Conservation (phyloP, 2,329 filamentous ascomycete genomes). For the Paraconiothyrium brasiliense region DNA sequence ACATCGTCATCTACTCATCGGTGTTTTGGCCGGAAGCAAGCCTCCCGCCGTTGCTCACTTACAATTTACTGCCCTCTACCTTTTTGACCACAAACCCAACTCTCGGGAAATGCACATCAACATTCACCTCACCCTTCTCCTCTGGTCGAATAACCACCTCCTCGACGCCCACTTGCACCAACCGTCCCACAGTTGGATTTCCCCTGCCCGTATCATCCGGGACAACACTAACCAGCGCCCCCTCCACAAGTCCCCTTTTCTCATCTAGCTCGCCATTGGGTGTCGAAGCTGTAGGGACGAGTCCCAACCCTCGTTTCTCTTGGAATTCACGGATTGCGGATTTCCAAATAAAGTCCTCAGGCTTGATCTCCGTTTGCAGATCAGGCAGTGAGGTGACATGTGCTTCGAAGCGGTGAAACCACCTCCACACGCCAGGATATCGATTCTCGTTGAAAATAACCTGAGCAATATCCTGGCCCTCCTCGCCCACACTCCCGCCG, state of each 20-base stretch:
- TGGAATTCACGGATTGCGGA: constrained; percentile 13
- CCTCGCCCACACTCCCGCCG: constrained; percentile 44
- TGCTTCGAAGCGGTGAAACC: constrained; percentile 48
- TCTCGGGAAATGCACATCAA: constrained; percentile 52
- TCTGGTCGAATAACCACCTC: constrained; percentile 52
- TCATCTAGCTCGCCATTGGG: constrained; percentile 38
- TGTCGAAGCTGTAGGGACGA: constrained; percentile 43
- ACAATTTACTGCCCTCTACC: constrained; percentile 22
- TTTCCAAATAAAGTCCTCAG: constrained; percentile 21
- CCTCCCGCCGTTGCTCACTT: not conserved
- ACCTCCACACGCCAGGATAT: constrained; percentile 48
- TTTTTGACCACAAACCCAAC: constrained; percentile 50
- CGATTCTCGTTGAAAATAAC: constrained; percentile 49
- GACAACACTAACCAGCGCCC: constrained; percentile 43
- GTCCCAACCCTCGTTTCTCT: constrained; percentile 24
- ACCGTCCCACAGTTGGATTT: constrained; percentile 48
- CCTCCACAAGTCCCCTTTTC: constrained; percentile 41
- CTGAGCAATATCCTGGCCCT: constrained; percentile 25
- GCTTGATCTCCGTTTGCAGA: constrained; percentile 30
- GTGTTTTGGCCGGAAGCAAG: too few species aligned
- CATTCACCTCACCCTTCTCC: constrained; percentile 42
- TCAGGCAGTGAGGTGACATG: constrained; percentile 43
- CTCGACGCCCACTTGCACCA: constrained; percentile 51
- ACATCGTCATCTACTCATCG: too few species aligned
- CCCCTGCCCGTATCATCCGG: constrained; percentile 54